Evolutionary conservation across 129 eudicot genomes (phyloP), one percentile per base, ranked within the genome.

Genomic region (Lactuca sativa): DNA sequence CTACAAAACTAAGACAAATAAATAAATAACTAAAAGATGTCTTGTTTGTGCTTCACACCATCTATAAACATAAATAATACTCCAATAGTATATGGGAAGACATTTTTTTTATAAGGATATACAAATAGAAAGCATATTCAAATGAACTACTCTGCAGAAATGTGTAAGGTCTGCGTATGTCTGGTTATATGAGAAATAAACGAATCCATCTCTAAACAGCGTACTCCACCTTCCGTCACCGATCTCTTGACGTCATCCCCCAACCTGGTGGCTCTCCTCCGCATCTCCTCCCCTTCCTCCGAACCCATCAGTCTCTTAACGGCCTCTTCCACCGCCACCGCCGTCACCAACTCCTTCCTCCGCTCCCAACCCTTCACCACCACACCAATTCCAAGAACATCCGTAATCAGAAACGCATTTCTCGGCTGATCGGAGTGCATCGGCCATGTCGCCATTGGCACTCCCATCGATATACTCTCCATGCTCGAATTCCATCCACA

Each of bases 401-500:
- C 25, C 3, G 60, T 66, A 2, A 81, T 15, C 2, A 76, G 16
- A 6, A 34, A 9, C 4, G 73, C 74, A 10, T 81, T 81, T 14
- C 62, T 31, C 7, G 81, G 82, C 14, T 81, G 82, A 63, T 76
- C 82, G 8, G 82, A 72, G 43, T 81, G 85, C 76, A 81, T 81
- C 0, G 82, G 85, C 85, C 82, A 81, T 0, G 79, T 65, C 8
- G 70, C 75, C 9, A 81, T 25, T 0, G 82, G 82, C 4, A 81
- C 79, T 31, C 85, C 85, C 62, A 53, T 59, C 11, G 53, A 36
- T 18, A 80, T 62, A 52, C 78, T 81, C 59, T 81, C 77, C 70
- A 81, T 49, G 12, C 74, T 25, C 12, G 85, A 81, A 67, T 81
- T 81, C 81, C 81, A 81, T 9, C 84, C 84, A 51, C 84, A 76